phyloP scores from a whole-genome alignment of 2,329 filamentous ascomycete genomes.

The Chalaropsis thielavioides region DNA sequence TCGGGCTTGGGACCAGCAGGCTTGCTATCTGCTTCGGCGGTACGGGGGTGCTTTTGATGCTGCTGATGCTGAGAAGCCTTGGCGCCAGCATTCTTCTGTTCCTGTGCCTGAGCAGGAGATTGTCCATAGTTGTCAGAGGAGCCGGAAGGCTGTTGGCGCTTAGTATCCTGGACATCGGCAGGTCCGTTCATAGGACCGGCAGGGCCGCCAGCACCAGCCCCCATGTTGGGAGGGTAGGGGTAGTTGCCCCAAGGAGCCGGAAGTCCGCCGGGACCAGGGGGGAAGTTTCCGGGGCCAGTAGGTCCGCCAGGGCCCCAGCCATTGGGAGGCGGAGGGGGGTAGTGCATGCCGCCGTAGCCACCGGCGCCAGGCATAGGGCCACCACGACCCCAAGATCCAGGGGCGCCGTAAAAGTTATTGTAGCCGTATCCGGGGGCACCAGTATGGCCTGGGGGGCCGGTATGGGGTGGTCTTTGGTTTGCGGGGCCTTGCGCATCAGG shows the following conservation, averaged over 20 bases:
- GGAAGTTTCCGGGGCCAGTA: slow-evolving; percentile 55
- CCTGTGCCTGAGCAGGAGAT: slow-evolving; percentile 28
- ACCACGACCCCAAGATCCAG: slow-evolving; percentile 41
- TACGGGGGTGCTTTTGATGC: neutral
- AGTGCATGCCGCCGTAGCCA: slow-evolving; percentile 47
- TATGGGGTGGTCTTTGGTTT: slow-evolving; percentile 4
- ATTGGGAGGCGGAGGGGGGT: slow-evolving; percentile 46
- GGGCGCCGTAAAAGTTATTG: slow-evolving; percentile 36
- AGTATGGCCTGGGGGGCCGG: slow-evolving; percentile 10
- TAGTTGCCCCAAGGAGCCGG: slow-evolving; percentile 42
- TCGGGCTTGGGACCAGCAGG: slow-evolving; percentile 30
- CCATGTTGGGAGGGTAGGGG: slow-evolving; percentile 41
- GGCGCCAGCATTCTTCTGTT: neutral
- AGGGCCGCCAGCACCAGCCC: slow-evolving; percentile 13
- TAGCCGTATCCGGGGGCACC: slow-evolving; percentile 16
- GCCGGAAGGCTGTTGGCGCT: slow-evolving; percentile 19
- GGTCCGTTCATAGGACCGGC: slow-evolving; percentile 15
- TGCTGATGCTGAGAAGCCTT: neutral
- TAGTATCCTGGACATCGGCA: slow-evolving; percentile 7
- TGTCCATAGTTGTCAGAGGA: slow-evolving; percentile 28
- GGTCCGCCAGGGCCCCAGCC: slow-evolving; percentile 69
- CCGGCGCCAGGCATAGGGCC: slow-evolving; percentile 27
- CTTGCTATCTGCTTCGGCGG: neutral
- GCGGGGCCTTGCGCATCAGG: slow-evolving; percentile 14
- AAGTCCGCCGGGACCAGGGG: slow-evolving; percentile 40